Conservation (phyloP, 2,329 filamentous ascomycete species). For the Trichoderma semiorbis region DNA sequence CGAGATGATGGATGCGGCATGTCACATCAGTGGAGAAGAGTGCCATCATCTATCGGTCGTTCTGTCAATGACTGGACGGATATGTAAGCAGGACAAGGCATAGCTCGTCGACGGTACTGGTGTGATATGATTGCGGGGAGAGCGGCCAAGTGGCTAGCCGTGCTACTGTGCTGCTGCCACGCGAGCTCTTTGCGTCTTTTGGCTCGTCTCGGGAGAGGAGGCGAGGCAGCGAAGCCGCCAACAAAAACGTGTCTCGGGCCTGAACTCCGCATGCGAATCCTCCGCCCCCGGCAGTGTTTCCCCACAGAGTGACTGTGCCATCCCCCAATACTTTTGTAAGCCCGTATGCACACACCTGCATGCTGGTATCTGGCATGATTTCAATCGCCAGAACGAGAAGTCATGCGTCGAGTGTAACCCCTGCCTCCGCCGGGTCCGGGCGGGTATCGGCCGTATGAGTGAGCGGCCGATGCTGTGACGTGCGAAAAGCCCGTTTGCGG, state of each 20-base stretch:
- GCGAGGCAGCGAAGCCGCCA: neutral
- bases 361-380: constrained; percentile 11
- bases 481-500: neutral
- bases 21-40: neutral
- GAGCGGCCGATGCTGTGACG: constrained; percentile 2
- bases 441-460: neutral
- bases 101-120: neutral
- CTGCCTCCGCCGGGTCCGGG: constrained; percentile 1
- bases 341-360: constrained; percentile 7
- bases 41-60: neutral
- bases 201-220: neutral
- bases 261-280: neutral
- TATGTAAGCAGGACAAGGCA: neutral
- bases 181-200: neutral
- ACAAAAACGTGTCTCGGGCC: neutral
- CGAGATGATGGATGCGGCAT: neutral
- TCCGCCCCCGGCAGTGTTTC: neutral
- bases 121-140: neutral
- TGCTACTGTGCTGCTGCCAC: neutral
- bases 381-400: constrained; percentile 9
- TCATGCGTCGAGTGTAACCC: neutral
- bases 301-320: neutral
- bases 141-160: neutral
- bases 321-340: neutral
- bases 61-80: neutral